These are phyloP conservation scores for Diaporthe amygdali DNA, from an alignment of 2,329 filamentous ascomycete genomes.

Conservation along the genomic window DNA sequence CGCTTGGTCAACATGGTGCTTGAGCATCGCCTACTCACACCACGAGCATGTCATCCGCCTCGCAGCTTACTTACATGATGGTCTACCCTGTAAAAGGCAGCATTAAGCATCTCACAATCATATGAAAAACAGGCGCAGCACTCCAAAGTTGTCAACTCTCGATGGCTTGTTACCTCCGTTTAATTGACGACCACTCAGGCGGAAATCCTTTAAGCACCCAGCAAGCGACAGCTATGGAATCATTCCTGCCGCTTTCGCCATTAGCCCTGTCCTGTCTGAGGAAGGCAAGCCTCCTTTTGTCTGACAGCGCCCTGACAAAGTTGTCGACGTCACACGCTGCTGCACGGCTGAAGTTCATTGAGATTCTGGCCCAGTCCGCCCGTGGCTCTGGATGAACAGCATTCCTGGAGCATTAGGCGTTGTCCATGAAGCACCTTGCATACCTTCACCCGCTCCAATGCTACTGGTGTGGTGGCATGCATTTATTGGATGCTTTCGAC, in stretches of 20 bases:
- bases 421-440: slow-evolving; percentile 7
- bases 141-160: not conserved
- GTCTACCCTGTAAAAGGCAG: not conserved
- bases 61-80: not conserved
- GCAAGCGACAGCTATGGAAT: not conserved
- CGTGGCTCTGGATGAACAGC: not conserved
- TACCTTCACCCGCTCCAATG: not conserved
- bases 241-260: not conserved
- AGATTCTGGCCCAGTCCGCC: not conserved
- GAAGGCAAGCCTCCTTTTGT: not conserved
- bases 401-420: not conserved
- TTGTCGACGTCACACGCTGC: not conserved
- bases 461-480: slow-evolving; percentile 7
- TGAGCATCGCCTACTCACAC: slow-evolving; percentile 1
- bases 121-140: slow-evolving; percentile 14
- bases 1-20: not conserved
- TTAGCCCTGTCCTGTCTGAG: not conserved
- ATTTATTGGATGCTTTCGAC: not conserved
- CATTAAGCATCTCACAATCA: not conserved
- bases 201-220: not conserved
- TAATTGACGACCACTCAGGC: not conserved
- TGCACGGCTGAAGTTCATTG: not conserved
- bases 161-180: slow-evolving; percentile 13
- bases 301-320: not conserved
- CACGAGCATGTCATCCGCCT: slow-evolving; percentile 3